phyloP scores from a whole-genome alignment of 345 rosid genomes.

The Sisymbrium altissimum region DNA sequence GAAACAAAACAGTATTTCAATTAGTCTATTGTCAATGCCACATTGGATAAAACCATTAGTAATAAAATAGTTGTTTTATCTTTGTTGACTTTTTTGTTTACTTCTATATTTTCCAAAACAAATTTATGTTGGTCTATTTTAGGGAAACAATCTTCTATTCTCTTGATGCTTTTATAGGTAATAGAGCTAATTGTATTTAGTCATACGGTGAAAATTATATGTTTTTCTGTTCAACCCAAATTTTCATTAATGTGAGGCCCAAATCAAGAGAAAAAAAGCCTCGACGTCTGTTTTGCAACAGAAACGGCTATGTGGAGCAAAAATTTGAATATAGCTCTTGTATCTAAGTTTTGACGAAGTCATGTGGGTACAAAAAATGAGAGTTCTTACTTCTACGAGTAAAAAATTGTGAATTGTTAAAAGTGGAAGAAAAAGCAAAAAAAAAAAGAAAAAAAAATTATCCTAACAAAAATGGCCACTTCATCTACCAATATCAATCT shows the following conservation, averaged over 20 bases:
- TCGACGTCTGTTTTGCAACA: too few species aligned
- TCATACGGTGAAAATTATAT: background rate
- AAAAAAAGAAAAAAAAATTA: too few species aligned
- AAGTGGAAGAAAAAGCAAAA: too few species aligned
- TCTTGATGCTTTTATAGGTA: background rate
- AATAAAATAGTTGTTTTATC: background rate
- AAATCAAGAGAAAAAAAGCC: too few species aligned
- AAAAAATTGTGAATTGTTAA: too few species aligned
- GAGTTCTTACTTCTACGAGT: too few species aligned
- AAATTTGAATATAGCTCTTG: background rate
- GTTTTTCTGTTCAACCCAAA: too few species aligned
- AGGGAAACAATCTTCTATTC: background rate
- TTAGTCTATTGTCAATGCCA: background rate
- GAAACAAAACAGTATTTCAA: background rate
- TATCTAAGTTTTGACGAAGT: background rate
- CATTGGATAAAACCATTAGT: background rate
- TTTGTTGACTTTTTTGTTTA: background rate
- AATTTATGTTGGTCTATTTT: background rate
- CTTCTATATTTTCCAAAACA: background rate
- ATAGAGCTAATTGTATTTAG: too few species aligned
- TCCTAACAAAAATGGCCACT: too few species aligned
- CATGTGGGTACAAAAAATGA: background rate
- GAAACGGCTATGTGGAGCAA: too few species aligned
- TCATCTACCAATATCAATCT: too few species aligned
- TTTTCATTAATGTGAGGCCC: too few species aligned